Evolutionary conservation across 164 flowering plant genomes (phyloP).

Genomic region (Aristolochia contorta): DNA sequence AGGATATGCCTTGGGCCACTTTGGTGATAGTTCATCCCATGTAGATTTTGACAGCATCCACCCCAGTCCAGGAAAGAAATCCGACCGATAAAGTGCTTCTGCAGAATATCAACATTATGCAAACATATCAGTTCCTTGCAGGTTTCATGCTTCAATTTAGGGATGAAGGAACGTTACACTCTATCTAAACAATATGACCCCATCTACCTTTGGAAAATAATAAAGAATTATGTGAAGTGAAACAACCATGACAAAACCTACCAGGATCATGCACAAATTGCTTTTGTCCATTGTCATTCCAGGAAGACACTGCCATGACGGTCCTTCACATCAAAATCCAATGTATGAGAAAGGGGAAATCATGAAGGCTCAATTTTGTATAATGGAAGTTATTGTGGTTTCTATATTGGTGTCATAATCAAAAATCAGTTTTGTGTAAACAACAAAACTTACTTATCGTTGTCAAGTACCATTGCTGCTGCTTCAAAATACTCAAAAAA

Average conservation of each 20-base stretch:
- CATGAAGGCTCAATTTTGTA: no score
- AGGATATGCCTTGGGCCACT: conserved; percentile 99
- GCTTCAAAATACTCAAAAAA: conserved; percentile 95
- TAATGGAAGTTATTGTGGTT: no score
- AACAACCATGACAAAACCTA: conserved; percentile 25
- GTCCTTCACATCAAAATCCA: conserved; percentile 36
- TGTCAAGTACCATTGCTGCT: conserved; percentile 70
- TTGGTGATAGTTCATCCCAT: conserved; percentile 97
- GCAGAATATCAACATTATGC: conserved; percentile 14
- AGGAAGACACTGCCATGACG: conserved; percentile 95
- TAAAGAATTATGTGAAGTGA: no score
- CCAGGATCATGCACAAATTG: conserved; percentile 95
- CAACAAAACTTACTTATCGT: conserved; percentile 57
- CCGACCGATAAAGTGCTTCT: conserved; percentile 91
- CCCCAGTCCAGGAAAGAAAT: conserved; percentile 98
- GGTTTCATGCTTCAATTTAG: no score
- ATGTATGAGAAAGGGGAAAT: not conserved
- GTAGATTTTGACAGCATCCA: conserved; percentile 85
- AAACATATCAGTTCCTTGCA: no score
- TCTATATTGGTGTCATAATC: no score
- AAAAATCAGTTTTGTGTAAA: not conserved
- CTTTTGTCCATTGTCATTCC: conserved; percentile 99
- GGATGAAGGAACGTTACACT: no score
- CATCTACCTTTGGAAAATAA: no score
- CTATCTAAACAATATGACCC: no score